Evolutionary conservation across 768 basidiomycete genomes (phyloP), one percentile per base, ranked within the genome.

Genomic region (Gloeopeniophorella convolvens): DNA sequence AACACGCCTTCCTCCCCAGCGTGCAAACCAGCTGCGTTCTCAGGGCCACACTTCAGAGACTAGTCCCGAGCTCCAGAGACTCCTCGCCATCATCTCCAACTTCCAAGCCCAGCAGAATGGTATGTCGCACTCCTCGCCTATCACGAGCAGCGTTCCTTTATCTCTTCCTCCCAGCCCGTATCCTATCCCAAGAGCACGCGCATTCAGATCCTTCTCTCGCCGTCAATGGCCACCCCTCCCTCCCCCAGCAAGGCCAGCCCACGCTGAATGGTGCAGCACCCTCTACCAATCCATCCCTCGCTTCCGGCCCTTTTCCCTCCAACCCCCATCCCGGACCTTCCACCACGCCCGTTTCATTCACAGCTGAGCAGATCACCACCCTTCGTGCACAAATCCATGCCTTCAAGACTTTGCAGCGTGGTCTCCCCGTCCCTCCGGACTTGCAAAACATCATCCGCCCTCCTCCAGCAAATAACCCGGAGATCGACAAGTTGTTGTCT

Each of bases 351-450:
- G 80, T 90, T 26, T 84, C 85, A 4, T 91, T 94, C 62, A 83
- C 86, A 4, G 69, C 64, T 0, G 83, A 86, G 51, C 90, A 90
- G 60, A 81, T 90, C 40, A 73, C 70, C 49, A 77, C 83, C 9
- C 75, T 92, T n/a, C 78, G 85, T 12, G 80, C 85, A 0, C 89
- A 92, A 58, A 90, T 92, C 13, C 77, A 83, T 42, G 89, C 89
- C 3, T 91, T 83, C 70, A 88, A 84, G 61, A 74, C 80, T 55
- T 72, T 92, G 57, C 71, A 72, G 13, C 76, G 82, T 20, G 80
- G 82, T 18, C 63, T 80, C 7, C 79, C 85, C 13, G 73, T 89
- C 34, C 83, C 88, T 12, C 80, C 87, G 11, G 63, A 75, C 53
- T 59, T 92, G 24, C 85, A 84, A 53, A 79, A 83, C 47, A 80